Evolutionary conservation across 2,329 filamentous ascomycete genomes (phyloP).

Genomic region (Nannizziopsis barbatae): DNA sequence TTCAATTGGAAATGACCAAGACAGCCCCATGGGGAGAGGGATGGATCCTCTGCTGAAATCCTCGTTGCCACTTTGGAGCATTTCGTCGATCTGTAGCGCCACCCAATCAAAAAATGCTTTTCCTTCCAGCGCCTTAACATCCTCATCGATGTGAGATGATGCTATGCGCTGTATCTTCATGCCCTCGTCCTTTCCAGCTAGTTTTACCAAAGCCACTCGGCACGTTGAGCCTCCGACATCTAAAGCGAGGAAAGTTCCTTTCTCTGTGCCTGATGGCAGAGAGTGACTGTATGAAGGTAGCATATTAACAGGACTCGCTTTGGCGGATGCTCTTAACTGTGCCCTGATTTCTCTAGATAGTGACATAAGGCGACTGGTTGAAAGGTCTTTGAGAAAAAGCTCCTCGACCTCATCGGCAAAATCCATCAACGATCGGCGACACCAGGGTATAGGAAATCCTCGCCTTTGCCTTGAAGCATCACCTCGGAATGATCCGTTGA

Average conservation of each 20-base stretch:
- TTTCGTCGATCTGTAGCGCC: slow-evolving; percentile 47
- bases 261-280: slow-evolving; percentile 48
- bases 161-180: slow-evolving; percentile 47
- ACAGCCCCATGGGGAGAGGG: slow-evolving; percentile 48
- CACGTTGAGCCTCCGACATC: slow-evolving; percentile 59
- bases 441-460: slow-evolving; percentile 26
- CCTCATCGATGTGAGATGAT: slow-evolving; percentile 46
- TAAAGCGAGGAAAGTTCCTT: slow-evolving; percentile 49
- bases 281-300: slow-evolving; percentile 54
- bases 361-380: slow-evolving; percentile 28
- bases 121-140: slow-evolving; percentile 45
- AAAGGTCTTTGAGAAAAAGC: slow-evolving; percentile 29
- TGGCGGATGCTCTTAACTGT: slow-evolving; percentile 46
- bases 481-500: slow-evolving; percentile 22
- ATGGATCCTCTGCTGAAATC: slow-evolving; percentile 28
- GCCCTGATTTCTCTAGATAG: slow-evolving; percentile 38
- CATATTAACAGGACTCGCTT: slow-evolving; percentile 51
- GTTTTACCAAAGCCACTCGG: slow-evolving; percentile 49
- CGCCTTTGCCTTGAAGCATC: slow-evolving; percentile 18
- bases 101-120: slow-evolving; percentile 57
- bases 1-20: slow-evolving; percentile 57
- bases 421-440: slow-evolving; percentile 30
- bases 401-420: slow-evolving; percentile 31
- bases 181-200: slow-evolving; percentile 39
- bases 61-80: slow-evolving; percentile 36